These are phyloP conservation scores for Rauvolfia tetraphylla DNA, from an alignment of 257 asterid genomes.

Conservation along the genomic window DNA sequence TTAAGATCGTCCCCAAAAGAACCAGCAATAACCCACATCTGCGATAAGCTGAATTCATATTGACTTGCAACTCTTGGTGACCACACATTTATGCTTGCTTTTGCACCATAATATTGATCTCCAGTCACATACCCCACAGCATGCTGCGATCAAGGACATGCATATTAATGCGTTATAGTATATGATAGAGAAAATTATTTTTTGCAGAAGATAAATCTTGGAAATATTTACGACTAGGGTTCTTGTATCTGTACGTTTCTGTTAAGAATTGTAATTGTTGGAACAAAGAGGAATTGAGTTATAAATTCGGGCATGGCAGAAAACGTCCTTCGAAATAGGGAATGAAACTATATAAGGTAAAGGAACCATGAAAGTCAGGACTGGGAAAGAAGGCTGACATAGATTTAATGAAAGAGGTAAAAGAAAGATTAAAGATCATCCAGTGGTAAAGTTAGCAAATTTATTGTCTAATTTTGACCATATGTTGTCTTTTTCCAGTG, in stretches of 20 bases:
- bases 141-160: conserved; percentile 43
- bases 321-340: neutral
- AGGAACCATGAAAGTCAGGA: conserved; percentile 19
- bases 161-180: too few relatives aligned
- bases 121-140: conserved; percentile 93
- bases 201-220: neutral
- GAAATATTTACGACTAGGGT: neutral
- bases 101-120: conserved; percentile 75
- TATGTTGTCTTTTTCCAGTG: neutral
- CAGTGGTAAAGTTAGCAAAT: neutral
- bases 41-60: conserved; percentile 82
- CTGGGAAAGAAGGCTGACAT: conserved; percentile 20
- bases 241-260: neutral
- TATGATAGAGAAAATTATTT: too few relatives aligned
- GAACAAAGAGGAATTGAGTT: neutral
- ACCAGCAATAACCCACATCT: conserved; percentile 89
- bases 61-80: conserved; percentile 61
- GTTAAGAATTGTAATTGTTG: neutral
- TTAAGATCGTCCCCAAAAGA: conserved; percentile 90
- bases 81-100: conserved; percentile 92
- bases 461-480: conserved; percentile 13
- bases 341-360: conserved; percentile 14
- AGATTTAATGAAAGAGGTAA: neutral
- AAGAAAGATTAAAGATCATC: neutral
- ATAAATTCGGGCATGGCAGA: neutral